Evolutionary conservation across 1,139 yeast species (phyloP).

Genomic region (Candida pseudocylindracea): DNA sequence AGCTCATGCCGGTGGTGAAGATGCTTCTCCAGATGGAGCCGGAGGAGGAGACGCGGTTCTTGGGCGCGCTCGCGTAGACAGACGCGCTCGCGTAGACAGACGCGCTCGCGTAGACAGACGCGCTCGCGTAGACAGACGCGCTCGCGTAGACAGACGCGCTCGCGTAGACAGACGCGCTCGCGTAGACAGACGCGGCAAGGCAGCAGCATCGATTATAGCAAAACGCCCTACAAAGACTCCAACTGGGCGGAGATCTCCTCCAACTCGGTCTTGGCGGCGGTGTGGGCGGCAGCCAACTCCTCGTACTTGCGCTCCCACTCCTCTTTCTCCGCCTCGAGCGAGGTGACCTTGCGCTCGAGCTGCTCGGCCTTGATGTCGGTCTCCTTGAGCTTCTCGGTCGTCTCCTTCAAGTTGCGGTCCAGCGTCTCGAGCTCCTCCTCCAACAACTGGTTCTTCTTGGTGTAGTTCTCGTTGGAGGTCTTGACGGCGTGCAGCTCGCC

Average conservation of each 20-base stretch:
- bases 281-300: slow-evolving; percentile 66
- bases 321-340: slow-evolving; percentile 83
- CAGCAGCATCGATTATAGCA: not conserved
- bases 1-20: slow-evolving; percentile 66
- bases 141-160: slow-evolving; percentile 17
- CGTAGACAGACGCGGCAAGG: not conserved
- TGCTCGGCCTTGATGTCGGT: slow-evolving; percentile 95
- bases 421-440: slow-evolving; percentile 91
- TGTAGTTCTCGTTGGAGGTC: slow-evolving; percentile 72
- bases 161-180: not conserved
- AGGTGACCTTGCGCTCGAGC: slow-evolving; percentile 83
- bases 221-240: slow-evolving; percentile 42
- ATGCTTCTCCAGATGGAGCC: slow-evolving; percentile 45
- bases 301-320: slow-evolving; percentile 84
- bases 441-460: slow-evolving; percentile 79
- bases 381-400: slow-evolving; percentile 86
- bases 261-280: slow-evolving; percentile 71
- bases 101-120: slow-evolving; percentile 14
- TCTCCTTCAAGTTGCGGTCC: slow-evolving; percentile 79
- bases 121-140: slow-evolving; percentile 6
- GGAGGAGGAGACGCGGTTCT: slow-evolving; percentile 50
- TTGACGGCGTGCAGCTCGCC: slow-evolving; percentile 85
- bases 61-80: slow-evolving; percentile 16
- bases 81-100: too few relatives aligned
- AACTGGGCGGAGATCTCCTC: slow-evolving; percentile 88